phyloP scores from a whole-genome alignment of 306 rosid species.

The cucumber (Cucumis sativus) region Cucumber_9930_V3 NC_026657.2:15594501-15595000 shows the following conservation, averaged over 20 bases:
- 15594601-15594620: background rate
- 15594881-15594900: conserved; percentile 64
- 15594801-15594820: conserved; percentile 46
- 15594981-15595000: background rate
- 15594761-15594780: conserved; percentile 7
- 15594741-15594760: conserved; percentile 9
- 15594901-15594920: conserved; percentile 49
- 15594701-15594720: conserved; percentile 87
- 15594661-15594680: conserved; percentile 34
- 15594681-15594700: conserved; percentile 57
- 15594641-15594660: background rate
- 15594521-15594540: conserved; percentile 36
- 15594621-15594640: background rate
- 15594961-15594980: background rate
- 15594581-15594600: background rate
- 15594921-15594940: conserved; percentile 13
- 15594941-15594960: background rate
- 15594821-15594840: conserved; percentile 86
- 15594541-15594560: conserved; percentile 63
- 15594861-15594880: conserved; percentile 45
- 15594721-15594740: conserved; percentile 23
- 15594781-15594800: conserved; percentile 1
- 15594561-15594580: conserved; percentile 30
- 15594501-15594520: conserved; percentile 47
- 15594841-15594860: conserved; percentile 74